Evolutionary conservation across 83 land plant species (phyloP).

Genomic region (Picea abies): DNA sequence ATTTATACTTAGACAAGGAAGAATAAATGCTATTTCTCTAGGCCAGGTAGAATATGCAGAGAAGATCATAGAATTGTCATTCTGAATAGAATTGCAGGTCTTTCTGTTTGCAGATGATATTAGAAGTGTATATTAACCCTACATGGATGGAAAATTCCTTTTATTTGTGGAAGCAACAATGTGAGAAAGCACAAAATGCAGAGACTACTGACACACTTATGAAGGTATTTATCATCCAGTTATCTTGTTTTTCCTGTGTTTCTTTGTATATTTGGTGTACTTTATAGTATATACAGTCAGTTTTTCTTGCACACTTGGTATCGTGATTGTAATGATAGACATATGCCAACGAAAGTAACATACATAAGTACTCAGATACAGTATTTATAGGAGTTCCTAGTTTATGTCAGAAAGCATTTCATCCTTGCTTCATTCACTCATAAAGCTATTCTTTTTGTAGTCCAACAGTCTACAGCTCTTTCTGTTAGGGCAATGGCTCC

Average conservation of each 20-base stretch:
- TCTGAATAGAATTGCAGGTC: neutral
- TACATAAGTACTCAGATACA: neutral
- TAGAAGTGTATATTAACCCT: constrained; percentile 27
- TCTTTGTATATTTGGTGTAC: neutral
- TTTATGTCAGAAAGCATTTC: too few relatives aligned
- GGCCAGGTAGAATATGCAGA: neutral
- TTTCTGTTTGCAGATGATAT: constrained; percentile 46
- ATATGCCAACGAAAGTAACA: neutral
- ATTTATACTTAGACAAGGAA: neutral
- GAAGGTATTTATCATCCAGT: constrained; percentile 29
- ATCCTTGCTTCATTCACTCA: too few relatives aligned
- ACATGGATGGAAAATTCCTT: constrained; percentile 41
- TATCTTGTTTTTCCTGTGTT: neutral
- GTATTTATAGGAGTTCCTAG: neutral
- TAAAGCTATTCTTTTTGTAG: too few relatives aligned
- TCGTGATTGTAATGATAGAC: neutral
- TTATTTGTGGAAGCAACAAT: constrained; percentile 43
- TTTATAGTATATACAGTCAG: neutral
- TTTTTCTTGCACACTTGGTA: neutral
- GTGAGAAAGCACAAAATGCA: constrained; percentile 47
- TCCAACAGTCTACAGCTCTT: too few relatives aligned
- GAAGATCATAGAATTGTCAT: neutral
- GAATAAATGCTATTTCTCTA: neutral
- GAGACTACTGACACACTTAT: constrained; percentile 42
- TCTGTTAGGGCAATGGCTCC: too few relatives aligned